phyloP scores from a whole-genome alignment of 106 monocot species.

The Platanthera zijinensis region DNA sequence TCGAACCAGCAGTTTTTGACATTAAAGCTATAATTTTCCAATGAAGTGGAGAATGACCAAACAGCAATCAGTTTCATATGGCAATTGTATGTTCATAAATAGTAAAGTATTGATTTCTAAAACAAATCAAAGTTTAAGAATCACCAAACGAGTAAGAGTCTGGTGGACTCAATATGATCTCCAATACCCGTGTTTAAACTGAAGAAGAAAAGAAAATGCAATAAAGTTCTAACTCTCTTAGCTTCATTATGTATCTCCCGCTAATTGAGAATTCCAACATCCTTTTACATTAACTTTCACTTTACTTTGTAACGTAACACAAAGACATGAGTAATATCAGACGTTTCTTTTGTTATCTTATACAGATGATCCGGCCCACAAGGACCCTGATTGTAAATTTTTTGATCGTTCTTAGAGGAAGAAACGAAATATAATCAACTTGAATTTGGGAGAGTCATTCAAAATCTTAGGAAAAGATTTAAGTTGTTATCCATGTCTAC shows the following conservation, averaged over 20 bases:
- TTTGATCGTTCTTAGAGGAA: neutral
- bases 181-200: neutral
- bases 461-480: neutral
- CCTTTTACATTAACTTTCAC: constrained; percentile 48
- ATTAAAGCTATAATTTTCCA: constrained; percentile 52
- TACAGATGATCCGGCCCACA: too few species aligned
- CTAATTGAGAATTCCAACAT: neutral
- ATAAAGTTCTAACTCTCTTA: neutral
- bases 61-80: constrained; percentile 15
- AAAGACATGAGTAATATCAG: neutral
- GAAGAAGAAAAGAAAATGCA: neutral
- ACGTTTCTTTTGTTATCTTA: too few species aligned
- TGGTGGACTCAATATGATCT: neutral
- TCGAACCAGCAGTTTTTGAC: constrained; percentile 91
- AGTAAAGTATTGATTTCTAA: neutral
- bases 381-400: too few species aligned
- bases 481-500: neutral
- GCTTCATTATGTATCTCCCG: neutral
- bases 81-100: neutral
- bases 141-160: neutral
- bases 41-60: constrained; percentile 17
- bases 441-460: neutral
- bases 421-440: neutral
- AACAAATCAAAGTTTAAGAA: constrained; percentile 2
- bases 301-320: neutral